These are phyloP conservation scores for Lactarius hatsudake DNA, from an alignment of 768 basidiomycete species.

Conservation along the genomic window DNA sequence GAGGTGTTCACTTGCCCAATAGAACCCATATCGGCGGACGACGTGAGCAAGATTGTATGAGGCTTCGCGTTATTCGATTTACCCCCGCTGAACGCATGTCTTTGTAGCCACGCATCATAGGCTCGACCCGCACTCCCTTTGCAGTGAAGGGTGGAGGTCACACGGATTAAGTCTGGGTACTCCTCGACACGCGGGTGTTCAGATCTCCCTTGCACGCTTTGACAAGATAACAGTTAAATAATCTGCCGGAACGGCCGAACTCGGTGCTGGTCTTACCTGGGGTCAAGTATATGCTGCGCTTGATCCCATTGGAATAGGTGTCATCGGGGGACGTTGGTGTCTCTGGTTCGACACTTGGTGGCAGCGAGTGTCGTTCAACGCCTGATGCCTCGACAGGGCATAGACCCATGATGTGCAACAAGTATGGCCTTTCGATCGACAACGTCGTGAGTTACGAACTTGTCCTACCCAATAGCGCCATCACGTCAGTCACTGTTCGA, in stretches of 20 bases:
- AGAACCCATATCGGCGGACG: conserved; percentile 22
- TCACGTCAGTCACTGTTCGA: neutral
- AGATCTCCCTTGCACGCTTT: conserved; percentile 28
- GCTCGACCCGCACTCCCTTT: neutral
- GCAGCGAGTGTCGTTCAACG: no score
- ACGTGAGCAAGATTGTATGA: conserved; percentile 23
- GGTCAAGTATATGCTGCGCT: conserved; percentile 29
- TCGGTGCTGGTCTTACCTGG: conserved; percentile 29
- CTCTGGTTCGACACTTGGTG: conserved; percentile 14
- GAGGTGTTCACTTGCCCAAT: conserved; percentile 21
- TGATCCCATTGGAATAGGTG: conserved; percentile 21
- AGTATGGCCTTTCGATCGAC: conserved; percentile 36
- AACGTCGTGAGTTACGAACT: conserved; percentile 33
- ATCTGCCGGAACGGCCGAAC: conserved; percentile 9
- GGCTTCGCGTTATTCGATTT: neutral
- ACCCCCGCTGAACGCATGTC: neutral
- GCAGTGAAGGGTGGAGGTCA: conserved; percentile 30
- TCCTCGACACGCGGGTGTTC: conserved; percentile 26
- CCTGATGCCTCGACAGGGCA: no score
- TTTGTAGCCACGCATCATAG: neutral
- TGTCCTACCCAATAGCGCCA: conserved; percentile 32
- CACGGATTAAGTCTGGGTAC: conserved; percentile 27
- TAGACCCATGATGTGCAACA: conserved; percentile 19
- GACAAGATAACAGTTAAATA: conserved; percentile 10
- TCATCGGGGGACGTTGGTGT: conserved; percentile 29